Base-by-base conservation (phyloP, 2,329 filamentous ascomycete genomes). In the Chaetomiaceae sp. region DNA sequence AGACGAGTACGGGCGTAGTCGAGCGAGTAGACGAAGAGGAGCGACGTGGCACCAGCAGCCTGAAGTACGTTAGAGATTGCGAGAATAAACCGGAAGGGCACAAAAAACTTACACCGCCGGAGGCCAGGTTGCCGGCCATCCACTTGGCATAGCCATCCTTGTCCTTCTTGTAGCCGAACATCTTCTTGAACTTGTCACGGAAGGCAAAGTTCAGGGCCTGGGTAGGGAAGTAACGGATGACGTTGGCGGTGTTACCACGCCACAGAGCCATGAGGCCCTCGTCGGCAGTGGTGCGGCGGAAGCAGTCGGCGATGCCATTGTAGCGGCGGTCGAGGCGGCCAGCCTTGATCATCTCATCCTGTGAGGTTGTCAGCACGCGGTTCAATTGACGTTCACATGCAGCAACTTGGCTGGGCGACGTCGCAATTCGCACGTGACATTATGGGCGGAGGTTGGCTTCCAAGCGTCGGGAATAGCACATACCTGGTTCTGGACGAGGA, bases 101-200 rank as follows among this genome's bases (percentile, higher is more conserved):
- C 20, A 18, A 34, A 48, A 67, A 67, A 86, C 86, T 75, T 88
- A 90, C 90, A 96, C 94, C 94, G 90, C 94, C 94, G 71, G 94
- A 99, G 74, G 94, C 94, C 80, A 99, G 82, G 90, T 99, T 99
- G 85, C 94, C 94, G 66, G 82, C 84, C 94, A 99, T 97, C 94
- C 94, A 99, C 87, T 91, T 90, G 74, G 79, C 82, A 78, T 99
- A 99, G 72, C 94, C 94, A 76, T 99, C 94, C 79, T 86, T 87
- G 62, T 99, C 94, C 89, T 97, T 97, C 90, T 97, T 99, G 90
- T 90, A 99, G 74, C 90, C 89, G 87, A 99, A 99, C 91, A 99
- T 95, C 73, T 87, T 84, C 90, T 99, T 99, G 90, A 96, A 99
- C 86, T 95, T 96, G 79, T 99, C 94, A 78, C 94, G 94, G 94